These are phyloP conservation scores for Neofusicoccum sp. DNA, from an alignment of 2,329 filamentous ascomycete species.

Conservation along the genomic window DNA sequence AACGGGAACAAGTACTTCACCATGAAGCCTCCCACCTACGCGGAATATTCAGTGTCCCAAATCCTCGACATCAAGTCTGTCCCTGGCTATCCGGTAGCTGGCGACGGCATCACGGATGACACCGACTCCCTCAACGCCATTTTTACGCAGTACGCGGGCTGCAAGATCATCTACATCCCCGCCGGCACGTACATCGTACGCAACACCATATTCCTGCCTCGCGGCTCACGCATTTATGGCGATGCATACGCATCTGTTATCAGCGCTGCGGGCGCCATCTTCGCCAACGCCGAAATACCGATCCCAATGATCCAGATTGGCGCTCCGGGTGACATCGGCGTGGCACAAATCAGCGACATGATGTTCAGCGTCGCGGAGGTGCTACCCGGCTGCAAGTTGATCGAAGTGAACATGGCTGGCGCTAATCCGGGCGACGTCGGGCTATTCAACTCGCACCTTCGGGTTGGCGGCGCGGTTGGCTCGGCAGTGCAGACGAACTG, in stretches of 20 bases:
- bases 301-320: constrained; percentile 27
- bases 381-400: constrained; percentile 18
- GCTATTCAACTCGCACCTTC: constrained; percentile 37
- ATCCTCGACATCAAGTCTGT: constrained; percentile 21
- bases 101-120: constrained; percentile 19
- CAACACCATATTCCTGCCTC: constrained; percentile 26
- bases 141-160: constrained; percentile 7
- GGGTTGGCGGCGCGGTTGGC: constrained; percentile 40
- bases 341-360: constrained; percentile 28
- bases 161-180: constrained; percentile 23
- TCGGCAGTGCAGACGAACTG: constrained; percentile 26
- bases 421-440: constrained; percentile 54
- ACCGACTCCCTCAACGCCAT: constrained; percentile 17
- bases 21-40: constrained; percentile 18
- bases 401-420: constrained; percentile 53
- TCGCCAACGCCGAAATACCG: constrained; percentile 25
- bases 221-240: constrained; percentile 24
- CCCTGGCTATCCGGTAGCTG: background rate
- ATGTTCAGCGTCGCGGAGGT: constrained; percentile 25
- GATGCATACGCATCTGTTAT: constrained; percentile 26
- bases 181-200: constrained; percentile 28
- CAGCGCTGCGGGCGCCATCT: constrained; percentile 25
- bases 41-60: constrained; percentile 9
- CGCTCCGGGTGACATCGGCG: constrained; percentile 24
- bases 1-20: constrained; percentile 3